phyloP scores from a whole-genome alignment of 192 early-diverging fungal genomes.

The Umbelopsis sp. region DNA sequence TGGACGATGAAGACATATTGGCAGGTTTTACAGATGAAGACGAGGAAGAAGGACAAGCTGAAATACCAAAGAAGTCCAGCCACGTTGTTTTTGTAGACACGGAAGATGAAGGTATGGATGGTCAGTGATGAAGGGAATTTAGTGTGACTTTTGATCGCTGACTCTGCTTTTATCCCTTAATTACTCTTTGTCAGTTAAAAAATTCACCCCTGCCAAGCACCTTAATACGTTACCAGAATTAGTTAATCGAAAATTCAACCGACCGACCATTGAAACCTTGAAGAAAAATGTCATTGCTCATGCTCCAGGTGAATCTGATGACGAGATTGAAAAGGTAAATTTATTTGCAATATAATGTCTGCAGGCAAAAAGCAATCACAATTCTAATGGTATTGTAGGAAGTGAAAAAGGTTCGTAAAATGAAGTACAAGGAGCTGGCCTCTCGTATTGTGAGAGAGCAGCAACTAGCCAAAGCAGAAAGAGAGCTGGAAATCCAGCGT shows the following conservation, averaged over 20 bases:
- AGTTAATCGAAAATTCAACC: slow-evolving; percentile 77
- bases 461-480: slow-evolving; percentile 66
- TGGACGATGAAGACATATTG: slow-evolving; percentile 36
- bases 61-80: slow-evolving; percentile 43
- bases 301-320: slow-evolving; percentile 33
- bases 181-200: slow-evolving; percentile 44
- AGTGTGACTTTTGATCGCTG: too few species aligned
- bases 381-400: slow-evolving; percentile 34
- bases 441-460: slow-evolving; percentile 79
- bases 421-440: slow-evolving; percentile 63
- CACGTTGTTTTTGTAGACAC: slow-evolving; percentile 83
- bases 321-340: slow-evolving; percentile 20
- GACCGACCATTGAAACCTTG: slow-evolving; percentile 65
- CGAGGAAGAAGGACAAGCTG: slow-evolving; percentile 27
- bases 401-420: slow-evolving; percentile 52
- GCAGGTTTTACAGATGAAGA: slow-evolving; percentile 21
- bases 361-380: not conserved
- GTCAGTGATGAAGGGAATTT: not conserved
- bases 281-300: slow-evolving; percentile 41
- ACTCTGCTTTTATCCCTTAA: not conserved
- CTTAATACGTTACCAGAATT: slow-evolving; percentile 83
- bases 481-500: slow-evolving; percentile 80
- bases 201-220: slow-evolving; percentile 80
- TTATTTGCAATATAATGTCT: not conserved
- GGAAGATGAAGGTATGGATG: slow-evolving; percentile 55